Evolutionary conservation across 495 filamentous ascomycete genomes (phyloP).

Genomic region (Monascus purpureus): DNA sequence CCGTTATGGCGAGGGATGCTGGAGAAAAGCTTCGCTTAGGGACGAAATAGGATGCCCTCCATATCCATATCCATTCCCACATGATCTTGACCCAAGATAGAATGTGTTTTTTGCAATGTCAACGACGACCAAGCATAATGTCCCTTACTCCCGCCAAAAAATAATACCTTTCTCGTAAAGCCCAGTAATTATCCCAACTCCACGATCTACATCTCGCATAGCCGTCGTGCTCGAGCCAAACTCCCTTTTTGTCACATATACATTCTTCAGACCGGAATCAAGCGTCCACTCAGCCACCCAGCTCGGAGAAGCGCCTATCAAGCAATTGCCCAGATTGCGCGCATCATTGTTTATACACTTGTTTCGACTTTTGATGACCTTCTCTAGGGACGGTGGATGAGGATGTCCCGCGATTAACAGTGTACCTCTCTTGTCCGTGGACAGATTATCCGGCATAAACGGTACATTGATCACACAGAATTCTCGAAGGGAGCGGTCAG

Average conservation of each 20-base stretch:
- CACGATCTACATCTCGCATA: constrained; percentile 20
- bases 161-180: constrained; percentile 28
- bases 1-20: too few species aligned
- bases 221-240: constrained; percentile 21
- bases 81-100: too few species aligned
- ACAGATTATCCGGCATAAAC: constrained; percentile 27
- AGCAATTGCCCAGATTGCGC: constrained; percentile 11
- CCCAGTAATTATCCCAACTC: constrained; percentile 24
- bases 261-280: constrained; percentile 13
- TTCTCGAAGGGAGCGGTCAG: constrained; percentile 6
- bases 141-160: background rate
- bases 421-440: constrained; percentile 19
- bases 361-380: constrained; percentile 9
- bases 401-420: constrained; percentile 30
- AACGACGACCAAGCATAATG: too few species aligned
- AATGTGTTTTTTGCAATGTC: too few species aligned
- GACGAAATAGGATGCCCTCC: too few species aligned
- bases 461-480: constrained; percentile 11
- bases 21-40: too few species aligned
- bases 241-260: constrained; percentile 19
- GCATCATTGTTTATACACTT: constrained; percentile 10
- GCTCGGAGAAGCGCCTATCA: constrained; percentile 13
- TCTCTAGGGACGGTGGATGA: constrained; percentile 13
- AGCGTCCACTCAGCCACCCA: constrained; percentile 27
- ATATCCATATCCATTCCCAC: too few species aligned